A percentile compares a stretch with the other conserved stretches of the same genome.
Evolutionary conservation across 352 stramenopile genomes (phyloP).

Genomic region (Phytopythium montanum): DNA sequence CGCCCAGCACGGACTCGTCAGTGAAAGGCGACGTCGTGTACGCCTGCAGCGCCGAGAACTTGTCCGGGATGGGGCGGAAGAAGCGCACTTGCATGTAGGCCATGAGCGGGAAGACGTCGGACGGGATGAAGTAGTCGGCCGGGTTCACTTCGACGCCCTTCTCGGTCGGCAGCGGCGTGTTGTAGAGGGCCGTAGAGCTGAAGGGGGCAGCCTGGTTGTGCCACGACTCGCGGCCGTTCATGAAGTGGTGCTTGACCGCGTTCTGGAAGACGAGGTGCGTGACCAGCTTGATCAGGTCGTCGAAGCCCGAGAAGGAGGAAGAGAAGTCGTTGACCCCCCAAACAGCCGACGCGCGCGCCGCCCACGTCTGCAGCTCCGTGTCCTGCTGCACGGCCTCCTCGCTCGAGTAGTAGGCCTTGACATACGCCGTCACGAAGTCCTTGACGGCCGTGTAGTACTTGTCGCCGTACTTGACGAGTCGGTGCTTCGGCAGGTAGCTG

Average conservation of each 20-base stretch:
- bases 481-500: conserved; percentile 14
- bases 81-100: conserved; percentile 5
- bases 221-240: conserved; percentile 42
- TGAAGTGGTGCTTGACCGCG: conserved; percentile 37
- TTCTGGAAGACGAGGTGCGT: conserved; percentile 37
- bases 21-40: conserved; percentile 24
- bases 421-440: conserved; percentile 35
- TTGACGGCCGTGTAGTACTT: conserved; percentile 29
- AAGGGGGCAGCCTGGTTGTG: conserved; percentile 28
- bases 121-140: conserved; percentile 41
- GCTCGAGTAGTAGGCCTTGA: conserved; percentile 28
- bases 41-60: conserved; percentile 13
- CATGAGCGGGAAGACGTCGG: conserved; percentile 28
- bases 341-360: conserved; percentile 17
- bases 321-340: conserved; percentile 32
- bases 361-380: conserved; percentile 25
- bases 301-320: conserved; percentile 10
- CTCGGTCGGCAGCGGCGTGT: conserved; percentile 21
- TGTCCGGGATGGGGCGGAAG: neutral
- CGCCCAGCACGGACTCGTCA: conserved; percentile 11
- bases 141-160: conserved; percentile 26
- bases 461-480: conserved; percentile 15
- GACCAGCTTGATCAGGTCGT: conserved; percentile 20
- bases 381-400: conserved; percentile 13
- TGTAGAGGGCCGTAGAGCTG: conserved; percentile 23